Evolutionary conservation across 306 rosid genomes (phyloP).

Genomic region (Cotoneaster glaucophyllus): DNA sequence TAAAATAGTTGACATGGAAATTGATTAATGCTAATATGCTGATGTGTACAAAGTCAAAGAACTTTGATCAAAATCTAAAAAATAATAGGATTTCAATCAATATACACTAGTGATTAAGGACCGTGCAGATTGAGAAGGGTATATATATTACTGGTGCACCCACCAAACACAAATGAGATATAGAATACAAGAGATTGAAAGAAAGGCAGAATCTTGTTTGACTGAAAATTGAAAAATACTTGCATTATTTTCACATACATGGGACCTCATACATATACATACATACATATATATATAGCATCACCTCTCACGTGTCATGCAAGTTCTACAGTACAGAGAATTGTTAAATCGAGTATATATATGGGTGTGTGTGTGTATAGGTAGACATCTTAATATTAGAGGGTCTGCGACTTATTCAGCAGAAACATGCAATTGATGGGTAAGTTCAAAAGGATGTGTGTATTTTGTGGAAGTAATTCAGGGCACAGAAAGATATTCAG

Average conservation of each 20-base stretch:
- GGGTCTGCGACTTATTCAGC: not conserved
- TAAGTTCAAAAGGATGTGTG: constrained; percentile 16
- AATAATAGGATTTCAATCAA: too few species aligned
- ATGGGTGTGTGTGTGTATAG: not conserved
- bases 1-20: too few species aligned
- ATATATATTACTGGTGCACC: not conserved
- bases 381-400: not conserved
- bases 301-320: constrained; percentile 11
- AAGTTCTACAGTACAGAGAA: not conserved
- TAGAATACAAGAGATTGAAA: constrained; percentile 9
- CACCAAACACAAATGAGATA: constrained; percentile 12
- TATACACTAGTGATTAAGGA: too few species aligned
- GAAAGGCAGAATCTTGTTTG: constrained; percentile 4
- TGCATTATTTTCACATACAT: not conserved
- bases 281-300: not conserved
- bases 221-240: not conserved
- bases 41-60: too few species aligned
- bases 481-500: constrained; percentile 18
- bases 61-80: too few species aligned
- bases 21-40: too few species aligned
- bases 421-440: not conserved
- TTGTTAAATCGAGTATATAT: not conserved
- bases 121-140: not conserved
- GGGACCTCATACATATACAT: not conserved
- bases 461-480: constrained; percentile 20